These are phyloP conservation scores for Metarhizium humberi DNA, from an alignment of 2,329 filamentous ascomycete species.

Conservation along the genomic window DNA sequence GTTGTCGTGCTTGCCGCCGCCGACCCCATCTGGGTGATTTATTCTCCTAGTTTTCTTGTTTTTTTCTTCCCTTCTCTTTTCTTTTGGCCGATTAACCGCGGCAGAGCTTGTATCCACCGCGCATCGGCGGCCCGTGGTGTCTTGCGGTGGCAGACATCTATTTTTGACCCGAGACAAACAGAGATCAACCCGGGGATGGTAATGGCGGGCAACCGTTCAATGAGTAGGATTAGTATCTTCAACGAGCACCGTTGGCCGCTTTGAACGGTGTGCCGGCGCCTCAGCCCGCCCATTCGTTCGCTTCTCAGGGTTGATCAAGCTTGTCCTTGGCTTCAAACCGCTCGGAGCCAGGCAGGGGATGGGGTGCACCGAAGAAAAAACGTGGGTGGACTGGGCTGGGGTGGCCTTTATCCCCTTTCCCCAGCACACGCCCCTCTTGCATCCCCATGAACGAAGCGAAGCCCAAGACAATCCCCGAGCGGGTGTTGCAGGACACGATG, in stretches of 20 bases:
- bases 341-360: neutral
- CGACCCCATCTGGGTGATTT: too few species aligned
- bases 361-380: neutral
- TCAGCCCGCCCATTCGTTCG: too few species aligned
- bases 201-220: neutral
- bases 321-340: too few species aligned
- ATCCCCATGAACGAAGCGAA: neutral
- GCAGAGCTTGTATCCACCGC: too few species aligned
- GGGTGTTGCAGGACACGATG: neutral
- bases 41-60: too few species aligned
- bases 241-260: neutral
- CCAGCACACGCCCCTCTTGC: neutral
- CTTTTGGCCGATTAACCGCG: too few species aligned
- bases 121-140: too few species aligned
- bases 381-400: neutral
- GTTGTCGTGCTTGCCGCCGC: too few species aligned
- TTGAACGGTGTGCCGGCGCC: too few species aligned
- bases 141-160: neutral
- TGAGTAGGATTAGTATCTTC: neutral
- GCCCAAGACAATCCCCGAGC: neutral
- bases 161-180: neutral
- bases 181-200: too few species aligned
- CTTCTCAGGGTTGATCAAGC: too few species aligned
- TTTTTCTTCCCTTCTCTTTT: too few species aligned
- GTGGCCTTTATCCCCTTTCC: neutral